These are phyloP conservation scores for Xylaria sp. DNA, from an alignment of 2,329 filamentous ascomycete species.

Conservation along the genomic window DNA sequence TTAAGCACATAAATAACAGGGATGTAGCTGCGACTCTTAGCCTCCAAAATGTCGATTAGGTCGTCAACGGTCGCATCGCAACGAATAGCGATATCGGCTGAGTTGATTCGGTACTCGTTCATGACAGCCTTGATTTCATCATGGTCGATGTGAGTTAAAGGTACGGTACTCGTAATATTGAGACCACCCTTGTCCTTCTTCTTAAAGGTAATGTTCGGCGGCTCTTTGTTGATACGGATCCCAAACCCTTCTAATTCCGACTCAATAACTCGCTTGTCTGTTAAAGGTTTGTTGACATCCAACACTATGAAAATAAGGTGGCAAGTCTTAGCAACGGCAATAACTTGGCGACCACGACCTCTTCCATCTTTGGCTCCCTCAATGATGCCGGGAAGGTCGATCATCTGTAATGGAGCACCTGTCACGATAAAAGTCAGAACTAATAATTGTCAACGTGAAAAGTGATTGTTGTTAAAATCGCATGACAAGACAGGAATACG, in stretches of 20 bases:
- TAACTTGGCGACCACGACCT: constrained; percentile 96
- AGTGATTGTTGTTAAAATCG: neutral
- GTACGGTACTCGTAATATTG: constrained; percentile 93
- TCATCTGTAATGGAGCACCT: constrained; percentile 94
- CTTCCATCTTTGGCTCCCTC: constrained; percentile 98
- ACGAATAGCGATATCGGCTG: constrained; percentile 95
- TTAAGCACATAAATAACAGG: constrained; percentile 99
- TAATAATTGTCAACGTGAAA: neutral
- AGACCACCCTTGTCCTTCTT: constrained; percentile 99
- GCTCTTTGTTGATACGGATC: constrained; percentile 95
- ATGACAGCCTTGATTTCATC: constrained; percentile 99
- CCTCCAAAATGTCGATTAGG: constrained; percentile 93
- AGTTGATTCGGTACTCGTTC: constrained; percentile 95
- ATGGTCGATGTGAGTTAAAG: constrained; percentile 87
- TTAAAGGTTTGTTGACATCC: constrained; percentile 97
- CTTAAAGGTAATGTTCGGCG: constrained; percentile 98
- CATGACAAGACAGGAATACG: neutral
- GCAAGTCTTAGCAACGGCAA: constrained; percentile 98
- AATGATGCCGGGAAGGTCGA: constrained; percentile 98
- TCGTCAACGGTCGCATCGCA: constrained; percentile 98
- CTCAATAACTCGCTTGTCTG: constrained; percentile 96
- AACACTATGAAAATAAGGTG: constrained; percentile 98
- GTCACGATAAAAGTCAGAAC: constrained; percentile 25
- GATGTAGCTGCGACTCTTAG: constrained; percentile 93
- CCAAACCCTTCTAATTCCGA: constrained; percentile 95